Evolutionary conservation across 495 filamentous ascomycete species (phyloP), one percentile per base, ranked within the genome.

Genomic region (Xylaria telfairii): DNA sequence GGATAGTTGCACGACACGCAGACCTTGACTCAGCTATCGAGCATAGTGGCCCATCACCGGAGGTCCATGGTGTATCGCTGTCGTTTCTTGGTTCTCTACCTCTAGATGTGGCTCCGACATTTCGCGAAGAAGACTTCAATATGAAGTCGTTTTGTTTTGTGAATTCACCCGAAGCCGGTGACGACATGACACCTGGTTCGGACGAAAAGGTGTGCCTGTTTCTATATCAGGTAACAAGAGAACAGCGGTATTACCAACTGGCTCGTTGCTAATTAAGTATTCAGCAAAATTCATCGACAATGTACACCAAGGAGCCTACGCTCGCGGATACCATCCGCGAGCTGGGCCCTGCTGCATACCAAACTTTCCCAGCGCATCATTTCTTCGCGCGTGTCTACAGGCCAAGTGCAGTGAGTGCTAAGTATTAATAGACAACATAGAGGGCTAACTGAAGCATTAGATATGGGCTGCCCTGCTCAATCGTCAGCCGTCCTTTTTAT

Each of bases 351-450:
- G 67, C 73, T 1, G 69, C 68, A 41, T 85, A 84, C 32, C 80
- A 77, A 28, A 68, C 72, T 0, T 86, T 86, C 59, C 84, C 84
- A 4, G 75, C 78, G 10, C 84, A 86, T 68, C 83, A 86, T 72
- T 86, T 85, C 70, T 85, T 85, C 60, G 82, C 78, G 28, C 80
- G 84, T 2, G 79, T 85, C 26, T 86, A 82, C 51, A 81, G 83
- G 9, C 82, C 76, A 44, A 80, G 71, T 47, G 82, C 81, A 34
- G 83, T 82, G 72, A 71, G 83, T 77, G 26, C 1, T 42, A 12
- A 37, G 15, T 26, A 12, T 34, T 37, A 37, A 59, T 21, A 59
- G 17, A 39, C 17, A 59, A 19, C 32, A 51, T 44, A 13, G 42
- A 26, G 9, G n/a, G 15, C 78, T 78, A 67, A 78, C 71, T 0